Conservation (phyloP, 257 asterid species). For the Jaltomata sinuosa region DNA sequence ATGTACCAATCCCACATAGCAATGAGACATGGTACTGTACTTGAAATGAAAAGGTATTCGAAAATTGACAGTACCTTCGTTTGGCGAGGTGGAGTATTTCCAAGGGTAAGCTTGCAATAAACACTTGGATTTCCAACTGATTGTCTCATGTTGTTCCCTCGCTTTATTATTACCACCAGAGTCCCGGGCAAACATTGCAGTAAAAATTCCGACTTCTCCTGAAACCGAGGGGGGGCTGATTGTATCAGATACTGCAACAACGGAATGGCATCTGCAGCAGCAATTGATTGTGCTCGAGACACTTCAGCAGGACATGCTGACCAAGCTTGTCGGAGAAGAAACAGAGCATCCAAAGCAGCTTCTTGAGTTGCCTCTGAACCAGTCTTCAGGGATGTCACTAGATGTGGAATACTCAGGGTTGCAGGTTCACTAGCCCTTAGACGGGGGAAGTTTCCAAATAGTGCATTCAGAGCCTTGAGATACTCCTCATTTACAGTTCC, state of each 20-base stretch:
- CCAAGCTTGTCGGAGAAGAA: slow-evolving; percentile 97
- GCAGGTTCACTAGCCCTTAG: slow-evolving; percentile 96
- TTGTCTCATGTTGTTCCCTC: slow-evolving; percentile 95
- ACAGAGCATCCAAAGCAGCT: slow-evolving; percentile 94
- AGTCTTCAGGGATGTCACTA: slow-evolving; percentile 89
- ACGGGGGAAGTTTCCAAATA: slow-evolving; percentile 91
- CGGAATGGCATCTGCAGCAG: slow-evolving; percentile 95
- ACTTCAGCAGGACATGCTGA: slow-evolving; percentile 97
- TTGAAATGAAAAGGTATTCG: not conserved
- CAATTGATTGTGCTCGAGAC: slow-evolving; percentile 92
- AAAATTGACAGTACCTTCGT: slow-evolving; percentile 50
- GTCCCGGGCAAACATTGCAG: slow-evolving; percentile 96
- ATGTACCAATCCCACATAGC: not conserved
- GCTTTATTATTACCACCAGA: slow-evolving; percentile 74
- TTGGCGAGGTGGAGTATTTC: slow-evolving; percentile 77
- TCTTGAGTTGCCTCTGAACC: slow-evolving; percentile 96
- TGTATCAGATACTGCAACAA: slow-evolving; percentile 87
- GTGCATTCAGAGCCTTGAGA: slow-evolving; percentile 83
- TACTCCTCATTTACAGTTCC: slow-evolving; percentile 91
- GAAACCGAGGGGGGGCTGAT: slow-evolving; percentile 94
- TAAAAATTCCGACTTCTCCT: slow-evolving; percentile 87
- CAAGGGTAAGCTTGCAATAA: slow-evolving; percentile 92
- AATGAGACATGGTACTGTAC: not conserved
- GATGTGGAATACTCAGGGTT: slow-evolving; percentile 90
- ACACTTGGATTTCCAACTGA: slow-evolving; percentile 95